Base-by-base conservation (phyloP, 2,329 filamentous ascomycete genomes). In the Massarina eburnea region DNA sequence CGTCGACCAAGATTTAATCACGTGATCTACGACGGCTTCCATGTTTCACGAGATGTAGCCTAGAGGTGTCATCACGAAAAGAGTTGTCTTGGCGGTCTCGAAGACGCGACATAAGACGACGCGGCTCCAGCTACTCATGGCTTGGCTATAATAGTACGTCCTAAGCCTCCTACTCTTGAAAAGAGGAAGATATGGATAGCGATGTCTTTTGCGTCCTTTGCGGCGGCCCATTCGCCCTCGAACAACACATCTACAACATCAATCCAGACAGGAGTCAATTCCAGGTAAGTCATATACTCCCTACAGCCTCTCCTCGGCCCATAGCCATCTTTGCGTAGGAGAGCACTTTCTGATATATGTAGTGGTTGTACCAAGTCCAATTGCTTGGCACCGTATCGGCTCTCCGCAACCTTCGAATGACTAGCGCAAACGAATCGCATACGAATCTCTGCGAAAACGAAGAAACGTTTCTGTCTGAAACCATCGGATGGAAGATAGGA, bases 281-380 rank as follows among this genome's bases (percentile, higher is more conserved):
- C 42, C 48, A 56, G 45, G 59, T 60, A 32, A 35, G 52, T 41
- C 8, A 34, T 18, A 18, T 15, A 18, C 19, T 32, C 15, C 27
- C 7, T 17, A 45, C 15, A 39, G 3, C n/a, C n/a, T n/a, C n/a
- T n/a, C n/a, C n/a, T n/a, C n/a, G n/a, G 8, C 10, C 3, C 19
- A 30, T 10, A 38, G 30, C 29, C 9, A 19, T 7, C n/a, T 27
- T 39, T 36, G 14, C 12, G 40, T 21, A n/a, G n/a, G n/a, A n/a
- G n/a, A n/a, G n/a, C n/a, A n/a, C 27, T 35, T 34, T 10, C 42
- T 46, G 27, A 49, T 30, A 8, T 8, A 15, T 10, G 8, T 35
- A 66, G 63, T 66, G 61, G 63, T 40, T 66, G 9, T 54, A 51
- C 29, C 29, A 55, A 15, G 42, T 56, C 20, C 60, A 54, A 17